Evolutionary conservation across 2,329 filamentous ascomycete species (phyloP), one percentile per base, ranked within the genome.

Genomic region (Hymenoscyphus salicellus): DNA sequence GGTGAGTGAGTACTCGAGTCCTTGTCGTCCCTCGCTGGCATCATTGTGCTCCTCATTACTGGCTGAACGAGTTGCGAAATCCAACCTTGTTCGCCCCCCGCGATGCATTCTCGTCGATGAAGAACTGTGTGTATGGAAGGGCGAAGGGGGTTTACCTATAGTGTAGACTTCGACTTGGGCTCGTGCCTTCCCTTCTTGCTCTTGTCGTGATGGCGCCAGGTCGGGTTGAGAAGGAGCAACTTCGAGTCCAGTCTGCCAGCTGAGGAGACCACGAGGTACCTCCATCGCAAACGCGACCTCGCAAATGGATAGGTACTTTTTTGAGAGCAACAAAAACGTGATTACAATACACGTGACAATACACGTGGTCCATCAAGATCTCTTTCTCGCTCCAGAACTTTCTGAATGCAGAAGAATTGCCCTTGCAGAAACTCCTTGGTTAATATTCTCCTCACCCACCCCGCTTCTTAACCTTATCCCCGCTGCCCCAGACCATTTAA

Each of bases 391-490:
- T 23, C n/a, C 43, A 20, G 17, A 8, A 46, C 17, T 46, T 20
- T 46, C 17, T 20, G 43, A n/a, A 49, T 49, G 20, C 46, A 52
- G 46, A 23, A 52, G 11, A 52, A 23, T 14, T 52, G 7, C 46
- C 46, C 46, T 52, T 52, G 46, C 46, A 52, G 46, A 6, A 38
- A 38, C 36, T 38, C 36, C 36, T 3, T 38, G 14, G 36, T 38
- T 14, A 26, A 26, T 26, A 52, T 26, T 26, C 7, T 3, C 11
- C 10, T 20, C 46, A 10, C 23, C n/a, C 46, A 52, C 46, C 46
- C 46, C 46, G 46, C 46, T 52, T 52, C 46, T 26, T 26, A 52
- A 52, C 46, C 46, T 26, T 52, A 26, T 52, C 46, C 46, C 46
- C 46, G 46, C 46, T 23, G 41, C 46, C 46, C 46, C 46, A 52